A percentile compares a stretch with the other conserved stretches of the same genome.
Conservation (phyloP, 1,284 basidiomycete species). For the Porodaedalea pini region DNA sequence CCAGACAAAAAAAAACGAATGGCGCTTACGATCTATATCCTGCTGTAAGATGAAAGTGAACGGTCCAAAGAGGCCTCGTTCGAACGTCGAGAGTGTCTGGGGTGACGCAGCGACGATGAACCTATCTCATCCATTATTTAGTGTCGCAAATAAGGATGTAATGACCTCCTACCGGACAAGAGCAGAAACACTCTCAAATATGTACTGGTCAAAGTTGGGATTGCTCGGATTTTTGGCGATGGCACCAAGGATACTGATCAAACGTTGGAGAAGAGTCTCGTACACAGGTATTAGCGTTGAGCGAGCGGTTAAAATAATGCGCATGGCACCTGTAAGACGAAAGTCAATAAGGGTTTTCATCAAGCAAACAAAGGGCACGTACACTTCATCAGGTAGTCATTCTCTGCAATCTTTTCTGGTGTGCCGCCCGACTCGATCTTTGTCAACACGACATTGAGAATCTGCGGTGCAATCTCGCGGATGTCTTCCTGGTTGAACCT, state of each 20-base stretch:
- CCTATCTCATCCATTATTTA: too few species aligned
- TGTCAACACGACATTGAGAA: constrained; percentile 74
- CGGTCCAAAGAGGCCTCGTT: constrained; percentile 79
- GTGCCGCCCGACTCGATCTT: constrained; percentile 83
- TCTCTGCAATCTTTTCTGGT: constrained; percentile 94
- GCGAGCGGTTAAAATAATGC: constrained; percentile 87
- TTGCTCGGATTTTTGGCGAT: constrained; percentile 97
- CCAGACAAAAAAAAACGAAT: not conserved
- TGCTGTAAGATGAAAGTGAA: constrained; percentile 88
- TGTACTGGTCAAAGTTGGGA: constrained; percentile 95
- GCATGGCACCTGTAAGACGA: constrained; percentile 71
- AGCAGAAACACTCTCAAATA: constrained; percentile 93
- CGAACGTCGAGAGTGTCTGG: constrained; percentile 70
- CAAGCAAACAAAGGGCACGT: constrained; percentile 29
- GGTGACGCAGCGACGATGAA: constrained; percentile 77
- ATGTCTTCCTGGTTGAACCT: constrained; percentile 89
- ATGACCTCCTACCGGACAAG: constrained; percentile 67
- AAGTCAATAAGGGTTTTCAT: constrained; percentile 7
- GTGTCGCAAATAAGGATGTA: not conserved
- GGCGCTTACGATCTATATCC: constrained; percentile 81
- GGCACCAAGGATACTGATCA: constrained; percentile 80
- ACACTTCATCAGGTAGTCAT: constrained; percentile 99
- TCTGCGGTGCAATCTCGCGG: constrained; percentile 71
- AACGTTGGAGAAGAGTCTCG: constrained; percentile 64
- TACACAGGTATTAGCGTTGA: constrained; percentile 71